These are phyloP conservation scores for Aspergillus versicolor DNA, from an alignment of 2,329 filamentous ascomycete species.

Conservation along the genomic window DNA sequence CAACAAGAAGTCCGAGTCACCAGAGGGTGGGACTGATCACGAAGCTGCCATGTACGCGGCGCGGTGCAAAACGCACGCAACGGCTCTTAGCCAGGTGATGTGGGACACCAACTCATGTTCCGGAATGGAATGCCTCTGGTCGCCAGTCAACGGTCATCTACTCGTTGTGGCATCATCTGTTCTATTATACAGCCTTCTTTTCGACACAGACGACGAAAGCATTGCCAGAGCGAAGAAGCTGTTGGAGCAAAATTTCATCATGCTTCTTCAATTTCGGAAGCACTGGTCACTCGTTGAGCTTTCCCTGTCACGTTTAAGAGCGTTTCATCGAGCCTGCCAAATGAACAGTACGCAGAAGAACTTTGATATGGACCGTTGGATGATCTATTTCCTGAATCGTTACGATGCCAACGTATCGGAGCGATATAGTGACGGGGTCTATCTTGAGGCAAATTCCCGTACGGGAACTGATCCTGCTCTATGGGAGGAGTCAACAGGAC, in stretches of 20 bases:
- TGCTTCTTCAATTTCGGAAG: constrained; percentile 8
- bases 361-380: constrained; percentile 10
- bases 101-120: constrained; percentile 7
- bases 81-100: constrained; percentile 5
- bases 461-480: too few species aligned
- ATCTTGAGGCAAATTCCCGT: background rate
- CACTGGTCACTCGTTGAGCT: constrained; percentile 9
- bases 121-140: constrained; percentile 10
- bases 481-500: too few species aligned
- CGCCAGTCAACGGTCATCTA: constrained; percentile 6
- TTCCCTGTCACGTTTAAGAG: constrained; percentile 8
- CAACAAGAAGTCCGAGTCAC: background rate
- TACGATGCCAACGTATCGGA: constrained; percentile 7
- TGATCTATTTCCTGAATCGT: constrained; percentile 8
- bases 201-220: constrained; percentile 4
- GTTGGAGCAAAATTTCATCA: constrained; percentile 9
- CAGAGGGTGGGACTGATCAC: background rate
- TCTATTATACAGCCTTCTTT: constrained; percentile 1
- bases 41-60: constrained; percentile 7
- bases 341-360: constrained; percentile 8
- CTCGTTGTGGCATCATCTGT: constrained; percentile 4
- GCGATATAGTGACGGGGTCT: background rate
- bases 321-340: constrained; percentile 10
- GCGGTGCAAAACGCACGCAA: constrained; percentile 5
- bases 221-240: constrained; percentile 1